Conservation (phyloP, 768 basidiomycete genomes). For the Leccinum broughii region DNA sequence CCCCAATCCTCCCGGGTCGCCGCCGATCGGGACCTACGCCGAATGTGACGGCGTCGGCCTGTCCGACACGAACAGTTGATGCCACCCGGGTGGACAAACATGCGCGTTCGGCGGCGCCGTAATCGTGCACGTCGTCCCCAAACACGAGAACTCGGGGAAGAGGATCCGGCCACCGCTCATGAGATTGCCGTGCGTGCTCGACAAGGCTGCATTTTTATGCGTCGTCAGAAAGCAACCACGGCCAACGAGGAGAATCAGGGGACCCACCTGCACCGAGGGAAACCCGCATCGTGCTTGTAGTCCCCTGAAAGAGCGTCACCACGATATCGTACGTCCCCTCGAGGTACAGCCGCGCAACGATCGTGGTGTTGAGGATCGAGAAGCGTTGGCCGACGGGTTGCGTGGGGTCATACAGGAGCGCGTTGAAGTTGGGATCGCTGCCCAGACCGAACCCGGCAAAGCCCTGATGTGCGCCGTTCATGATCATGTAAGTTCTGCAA, state of each 20-base stretch:
- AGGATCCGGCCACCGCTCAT: constrained; percentile 69
- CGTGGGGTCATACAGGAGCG: constrained; percentile 69
- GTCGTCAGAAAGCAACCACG: too few species aligned
- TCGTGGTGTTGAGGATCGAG: constrained; percentile 66
- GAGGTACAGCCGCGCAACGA: constrained; percentile 71
- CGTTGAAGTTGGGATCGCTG: constrained; percentile 60
- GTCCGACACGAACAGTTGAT: too few species aligned
- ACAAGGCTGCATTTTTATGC: constrained; percentile 50
- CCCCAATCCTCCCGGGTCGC: too few species aligned
- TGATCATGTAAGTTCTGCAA: constrained; percentile 75
- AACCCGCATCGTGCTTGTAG: constrained; percentile 49
- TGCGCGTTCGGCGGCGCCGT: too few species aligned
- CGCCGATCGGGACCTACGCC: too few species aligned
- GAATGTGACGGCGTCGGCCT: too few species aligned
- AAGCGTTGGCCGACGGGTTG: constrained; percentile 59
- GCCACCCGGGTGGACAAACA: too few species aligned
- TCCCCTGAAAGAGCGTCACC: constrained; percentile 41
- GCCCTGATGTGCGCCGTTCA: constrained; percentile 73
- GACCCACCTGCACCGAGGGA: constrained; percentile 65
- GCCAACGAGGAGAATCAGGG: too few species aligned
- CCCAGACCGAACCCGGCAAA: constrained; percentile 75
- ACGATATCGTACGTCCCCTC: constrained; percentile 31
- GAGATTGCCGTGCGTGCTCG: constrained; percentile 75
- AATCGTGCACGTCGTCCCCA: constrained; percentile 48
- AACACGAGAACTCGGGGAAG: constrained; percentile 71